phyloP scores from a whole-genome alignment of 352 stramenopile species.

The Pythium folliculosum region DNA sequence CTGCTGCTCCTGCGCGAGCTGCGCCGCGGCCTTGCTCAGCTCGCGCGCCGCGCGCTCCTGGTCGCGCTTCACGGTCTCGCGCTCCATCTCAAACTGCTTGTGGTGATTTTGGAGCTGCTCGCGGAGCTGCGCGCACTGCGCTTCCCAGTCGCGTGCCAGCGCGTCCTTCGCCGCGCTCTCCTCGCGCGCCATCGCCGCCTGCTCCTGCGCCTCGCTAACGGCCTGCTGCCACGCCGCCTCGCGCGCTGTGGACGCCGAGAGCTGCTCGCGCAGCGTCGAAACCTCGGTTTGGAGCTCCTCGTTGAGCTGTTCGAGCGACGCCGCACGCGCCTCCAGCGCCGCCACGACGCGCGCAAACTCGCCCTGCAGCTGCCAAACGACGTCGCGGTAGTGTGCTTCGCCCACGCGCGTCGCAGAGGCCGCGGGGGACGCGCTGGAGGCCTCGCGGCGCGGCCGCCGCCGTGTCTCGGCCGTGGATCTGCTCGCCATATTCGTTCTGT shows the following conservation, averaged over 20 bases:
- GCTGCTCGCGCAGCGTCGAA: slow-evolving; percentile 19
- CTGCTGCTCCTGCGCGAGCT: slow-evolving; percentile 36
- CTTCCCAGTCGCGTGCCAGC: background rate
- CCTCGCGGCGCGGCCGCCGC: slow-evolving; percentile 12
- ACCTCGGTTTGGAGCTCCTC: slow-evolving; percentile 40
- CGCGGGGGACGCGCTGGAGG: background rate
- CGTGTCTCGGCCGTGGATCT: slow-evolving; percentile 1
- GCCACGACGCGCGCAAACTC: slow-evolving; percentile 54
- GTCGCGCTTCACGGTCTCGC: slow-evolving; percentile 32
- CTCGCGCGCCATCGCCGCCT: slow-evolving; percentile 15
- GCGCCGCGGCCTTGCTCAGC: slow-evolving; percentile 34
- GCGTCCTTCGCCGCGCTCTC: slow-evolving; percentile 7
- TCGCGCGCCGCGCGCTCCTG: slow-evolving; percentile 35
- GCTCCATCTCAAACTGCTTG: slow-evolving; percentile 42
- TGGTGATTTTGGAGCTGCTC: slow-evolving; percentile 35
- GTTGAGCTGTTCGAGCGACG: slow-evolving; percentile 52
- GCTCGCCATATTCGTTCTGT: slow-evolving; percentile 17
- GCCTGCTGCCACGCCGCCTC: background rate
- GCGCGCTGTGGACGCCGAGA: background rate
- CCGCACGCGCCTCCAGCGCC: slow-evolving; percentile 62
- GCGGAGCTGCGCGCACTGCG: slow-evolving; percentile 8
- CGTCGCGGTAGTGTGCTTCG: slow-evolving; percentile 47
- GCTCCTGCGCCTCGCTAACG: background rate
- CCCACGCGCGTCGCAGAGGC: slow-evolving; percentile 1
- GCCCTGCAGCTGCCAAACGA: slow-evolving; percentile 60